Percentiles rank a stretch among this genome's conserved stretches.
Conservation (phyloP, 306 rosid genomes). For the Cucumis sativus region Cucumber_9930_V3 NC_026655.2:1907501-1908000, state of each 20-base stretch:
- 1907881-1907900: constrained; percentile 29
- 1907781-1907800: constrained; percentile 24
- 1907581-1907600: constrained; percentile 30
- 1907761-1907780: constrained; percentile 24
- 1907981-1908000: neutral
- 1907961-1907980: constrained; percentile 39
- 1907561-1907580: constrained; percentile 15
- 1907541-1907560: constrained; percentile 5
- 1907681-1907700: constrained; percentile 26
- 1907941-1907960: constrained; percentile 40
- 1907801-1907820: constrained; percentile 15
- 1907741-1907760: constrained; percentile 26
- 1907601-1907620: constrained; percentile 20
- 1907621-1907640: constrained; percentile 20
- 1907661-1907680: constrained; percentile 25
- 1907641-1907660: constrained; percentile 32
- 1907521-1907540: constrained; percentile 13
- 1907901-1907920: constrained; percentile 28
- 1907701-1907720: constrained; percentile 23
- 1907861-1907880: constrained; percentile 17
- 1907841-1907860: constrained; percentile 4
- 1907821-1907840: constrained; percentile 6
- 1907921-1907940: constrained; percentile 33
- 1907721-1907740: constrained; percentile 16
- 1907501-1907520: constrained; percentile 13